Conservation (phyloP, 805 yeast genomes). For the Candida nonsorbophila region DNA sequence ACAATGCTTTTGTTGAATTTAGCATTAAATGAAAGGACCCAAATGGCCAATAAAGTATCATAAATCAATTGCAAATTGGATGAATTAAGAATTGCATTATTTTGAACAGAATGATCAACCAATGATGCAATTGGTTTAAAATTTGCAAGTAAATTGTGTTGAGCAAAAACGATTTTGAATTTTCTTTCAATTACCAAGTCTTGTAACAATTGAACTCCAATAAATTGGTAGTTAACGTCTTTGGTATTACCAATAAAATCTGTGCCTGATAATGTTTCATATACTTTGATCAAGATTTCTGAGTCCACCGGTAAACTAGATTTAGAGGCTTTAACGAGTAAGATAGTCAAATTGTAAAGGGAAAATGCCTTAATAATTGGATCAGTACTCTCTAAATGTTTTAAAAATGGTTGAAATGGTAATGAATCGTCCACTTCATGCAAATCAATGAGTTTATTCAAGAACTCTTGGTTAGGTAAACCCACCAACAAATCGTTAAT, state of each 20-base stretch:
- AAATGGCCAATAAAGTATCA: slow-evolving; percentile 66
- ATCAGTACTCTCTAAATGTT: slow-evolving; percentile 51
- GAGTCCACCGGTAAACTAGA: slow-evolving; percentile 23
- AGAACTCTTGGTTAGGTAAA: slow-evolving; percentile 26
- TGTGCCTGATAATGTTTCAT: slow-evolving; percentile 31
- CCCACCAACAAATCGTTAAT: slow-evolving; percentile 51
- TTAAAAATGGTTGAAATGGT: slow-evolving; percentile 50
- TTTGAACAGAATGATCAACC: slow-evolving; percentile 6
- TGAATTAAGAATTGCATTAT: slow-evolving; percentile 19
- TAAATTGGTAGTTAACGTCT: slow-evolving; percentile 49
- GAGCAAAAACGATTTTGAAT: slow-evolving; percentile 47
- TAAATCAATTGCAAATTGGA: slow-evolving; percentile 78
- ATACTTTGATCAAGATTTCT: slow-evolving; percentile 33
- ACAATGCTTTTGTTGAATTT: slow-evolving; percentile 43
- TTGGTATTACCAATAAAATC: slow-evolving; percentile 21
- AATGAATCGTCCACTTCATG: slow-evolving; percentile 37
- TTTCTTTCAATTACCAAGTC: slow-evolving; percentile 51
- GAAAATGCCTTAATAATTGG: slow-evolving; percentile 51
- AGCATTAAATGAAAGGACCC: slow-evolving; percentile 81
- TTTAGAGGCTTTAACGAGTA: slow-evolving; percentile 31
- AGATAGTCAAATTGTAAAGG: slow-evolving; percentile 47
- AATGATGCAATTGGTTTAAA: slow-evolving; percentile 23
- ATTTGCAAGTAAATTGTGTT: slow-evolving; percentile 26
- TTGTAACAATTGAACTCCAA: slow-evolving; percentile 58
- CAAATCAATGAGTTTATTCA: slow-evolving; percentile 37